A percentile compares a stretch with the other conserved stretches of the same genome.
Evolutionary conservation across 306 rosid species (phyloP).

Genomic region (Urtica urens): DNA sequence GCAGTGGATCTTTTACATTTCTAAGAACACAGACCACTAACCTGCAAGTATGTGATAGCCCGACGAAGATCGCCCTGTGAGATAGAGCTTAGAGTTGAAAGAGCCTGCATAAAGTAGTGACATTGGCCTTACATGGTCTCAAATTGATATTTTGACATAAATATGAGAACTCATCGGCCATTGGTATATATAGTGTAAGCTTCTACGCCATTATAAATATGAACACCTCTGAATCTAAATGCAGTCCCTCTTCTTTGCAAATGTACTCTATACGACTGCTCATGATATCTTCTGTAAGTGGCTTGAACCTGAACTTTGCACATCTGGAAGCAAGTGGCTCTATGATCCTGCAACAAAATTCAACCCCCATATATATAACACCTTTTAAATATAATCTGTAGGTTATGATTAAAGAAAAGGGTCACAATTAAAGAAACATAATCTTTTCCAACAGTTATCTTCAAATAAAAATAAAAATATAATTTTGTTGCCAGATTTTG

Average conservation of each 20-base stretch:
- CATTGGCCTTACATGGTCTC: constrained; percentile 5
- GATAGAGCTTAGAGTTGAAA: constrained; percentile 67
- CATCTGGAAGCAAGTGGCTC: constrained; percentile 98
- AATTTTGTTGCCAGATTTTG: no score
- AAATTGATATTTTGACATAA: constrained; percentile 6
- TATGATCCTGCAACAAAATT: constrained; percentile 58
- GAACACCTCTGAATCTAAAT: constrained; percentile 70
- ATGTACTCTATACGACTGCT: constrained; percentile 56
- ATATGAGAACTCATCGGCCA: constrained; percentile 3
- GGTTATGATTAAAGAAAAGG: no score
- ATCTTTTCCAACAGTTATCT: no score
- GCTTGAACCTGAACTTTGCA: constrained; percentile 98
- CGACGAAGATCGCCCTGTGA: constrained; percentile 98
- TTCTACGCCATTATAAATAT: neutral
- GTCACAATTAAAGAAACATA: no score
- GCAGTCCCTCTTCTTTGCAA: constrained; percentile 70
- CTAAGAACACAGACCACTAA: constrained; percentile 11
- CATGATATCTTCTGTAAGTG: constrained; percentile 82
- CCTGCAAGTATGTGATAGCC: constrained; percentile 94
- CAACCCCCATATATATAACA: neutral
- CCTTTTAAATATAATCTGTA: neutral
- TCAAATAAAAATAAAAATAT: no score
- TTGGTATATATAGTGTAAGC: neutral
- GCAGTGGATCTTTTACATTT: no score
- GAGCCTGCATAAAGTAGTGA: constrained; percentile 40